These are phyloP conservation scores for Beverwykella pulmonaria DNA, from an alignment of 495 filamentous ascomycete species.

Conservation along the genomic window DNA sequence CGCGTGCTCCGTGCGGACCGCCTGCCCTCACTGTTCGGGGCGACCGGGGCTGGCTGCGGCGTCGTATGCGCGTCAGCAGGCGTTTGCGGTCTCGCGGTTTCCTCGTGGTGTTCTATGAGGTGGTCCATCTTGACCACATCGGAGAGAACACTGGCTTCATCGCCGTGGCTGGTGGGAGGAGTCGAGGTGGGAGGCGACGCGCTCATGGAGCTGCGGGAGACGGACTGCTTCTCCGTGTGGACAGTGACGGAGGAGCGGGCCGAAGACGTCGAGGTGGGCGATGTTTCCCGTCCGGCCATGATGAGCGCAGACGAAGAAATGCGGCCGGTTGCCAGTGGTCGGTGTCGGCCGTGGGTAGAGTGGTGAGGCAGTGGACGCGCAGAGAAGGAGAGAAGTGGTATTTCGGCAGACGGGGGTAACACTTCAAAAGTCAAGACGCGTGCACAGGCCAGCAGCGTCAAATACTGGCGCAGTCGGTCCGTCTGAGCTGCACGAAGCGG, in stretches of 20 bases:
- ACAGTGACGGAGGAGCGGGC: slow-evolving; percentile 24
- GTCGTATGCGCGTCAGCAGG: slow-evolving; percentile 9
- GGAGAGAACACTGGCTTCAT: slow-evolving; percentile 39
- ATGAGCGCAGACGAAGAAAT: neutral
- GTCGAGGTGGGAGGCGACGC: slow-evolving; percentile 39
- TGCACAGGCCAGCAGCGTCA: slow-evolving; percentile 3
- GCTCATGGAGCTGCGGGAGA: slow-evolving; percentile 25
- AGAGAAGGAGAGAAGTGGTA: neutral
- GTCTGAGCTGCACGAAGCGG: slow-evolving; percentile 16
- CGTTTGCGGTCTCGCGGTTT: neutral
- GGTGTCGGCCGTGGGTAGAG: slow-evolving; percentile 15
- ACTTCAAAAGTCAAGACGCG: slow-evolving; percentile 33
- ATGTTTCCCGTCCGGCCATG: slow-evolving; percentile 32
- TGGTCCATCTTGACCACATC: slow-evolving; percentile 30
- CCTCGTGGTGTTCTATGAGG: slow-evolving; percentile 7
- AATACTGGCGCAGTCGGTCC: slow-evolving; percentile 4
- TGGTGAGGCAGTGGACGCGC: slow-evolving; percentile 18
- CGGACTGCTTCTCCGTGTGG: slow-evolving; percentile 4
- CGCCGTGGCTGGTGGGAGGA: slow-evolving; percentile 42
- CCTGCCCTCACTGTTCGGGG: slow-evolving; percentile 16
- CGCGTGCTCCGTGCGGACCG: slow-evolving; percentile 34
- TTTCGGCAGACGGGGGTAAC: slow-evolving; percentile 7
- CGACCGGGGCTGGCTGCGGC: slow-evolving; percentile 23
- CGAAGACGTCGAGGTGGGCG: slow-evolving; percentile 32
- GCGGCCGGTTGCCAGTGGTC: neutral